A percentile compares a stretch with the other conserved stretches of the same genome.
Conservation (phyloP, 305 asterid species). For the Rubia balearica region DNA sequence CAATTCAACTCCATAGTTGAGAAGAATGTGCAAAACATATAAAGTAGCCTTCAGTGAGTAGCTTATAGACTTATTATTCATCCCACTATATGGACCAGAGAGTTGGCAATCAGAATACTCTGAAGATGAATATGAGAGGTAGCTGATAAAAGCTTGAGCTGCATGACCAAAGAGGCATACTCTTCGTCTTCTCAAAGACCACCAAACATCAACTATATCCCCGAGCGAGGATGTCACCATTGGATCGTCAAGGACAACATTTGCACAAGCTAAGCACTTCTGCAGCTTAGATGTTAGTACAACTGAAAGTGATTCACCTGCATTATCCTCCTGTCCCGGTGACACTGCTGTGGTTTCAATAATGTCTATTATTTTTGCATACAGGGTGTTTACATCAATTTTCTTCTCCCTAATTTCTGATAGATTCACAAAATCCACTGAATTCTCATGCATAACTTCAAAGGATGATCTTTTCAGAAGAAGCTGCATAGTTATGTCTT, state of each 20-base stretch:
- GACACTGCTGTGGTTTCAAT: constrained; percentile 75
- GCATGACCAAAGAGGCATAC: constrained; percentile 91
- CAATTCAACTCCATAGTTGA: constrained; percentile 85
- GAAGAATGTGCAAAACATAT: constrained; percentile 75
- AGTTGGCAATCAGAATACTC: constrained; percentile 54
- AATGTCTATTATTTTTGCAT: constrained; percentile 49
- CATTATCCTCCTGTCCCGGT: constrained; percentile 65
- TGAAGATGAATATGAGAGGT: constrained; percentile 76
- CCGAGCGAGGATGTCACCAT: constrained; percentile 35
- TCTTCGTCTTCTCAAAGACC: constrained; percentile 82
- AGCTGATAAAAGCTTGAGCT: constrained; percentile 82
- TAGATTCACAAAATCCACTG: constrained; percentile 28
- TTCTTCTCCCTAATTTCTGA: constrained; percentile 32
- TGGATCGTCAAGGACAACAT: constrained; percentile 40
- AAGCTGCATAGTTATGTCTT: constrained; percentile 43
- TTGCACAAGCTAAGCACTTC: constrained; percentile 43
- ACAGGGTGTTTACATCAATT: constrained; percentile 31
- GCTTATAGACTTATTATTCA: constrained; percentile 50
- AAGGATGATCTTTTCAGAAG: constrained; percentile 33
- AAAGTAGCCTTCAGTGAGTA: constrained; percentile 82
- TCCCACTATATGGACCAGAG: constrained; percentile 47
- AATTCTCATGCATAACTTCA: constrained; percentile 38
- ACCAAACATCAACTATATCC: constrained; percentile 69
- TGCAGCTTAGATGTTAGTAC: constrained; percentile 63
- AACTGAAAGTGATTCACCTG: constrained; percentile 46